phyloP scores from a whole-genome alignment of 495 filamentous ascomycete species.

The Penicillium subrubescens region DNA sequence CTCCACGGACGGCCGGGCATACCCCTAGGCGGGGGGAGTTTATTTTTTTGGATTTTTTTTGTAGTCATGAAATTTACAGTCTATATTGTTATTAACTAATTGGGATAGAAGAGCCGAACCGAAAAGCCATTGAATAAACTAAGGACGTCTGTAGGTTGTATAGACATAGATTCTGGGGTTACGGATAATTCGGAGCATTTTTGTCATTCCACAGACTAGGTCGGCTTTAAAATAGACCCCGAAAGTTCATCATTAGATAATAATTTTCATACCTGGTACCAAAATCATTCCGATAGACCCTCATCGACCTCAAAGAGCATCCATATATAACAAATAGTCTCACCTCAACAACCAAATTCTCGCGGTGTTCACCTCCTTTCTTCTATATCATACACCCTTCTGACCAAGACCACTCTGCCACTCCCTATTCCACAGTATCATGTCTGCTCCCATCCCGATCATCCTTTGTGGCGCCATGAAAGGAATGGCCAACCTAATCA shows the following conservation, averaged over 20 bases:
- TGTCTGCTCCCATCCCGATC: background rate
- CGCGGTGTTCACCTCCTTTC: background rate
- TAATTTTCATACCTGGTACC: background rate
- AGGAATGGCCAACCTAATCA: background rate
- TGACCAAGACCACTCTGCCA: background rate
- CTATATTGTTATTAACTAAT: no score
- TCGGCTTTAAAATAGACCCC: background rate
- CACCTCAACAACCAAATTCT: no score
- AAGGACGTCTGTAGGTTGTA: no score
- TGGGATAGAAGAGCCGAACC: no score
- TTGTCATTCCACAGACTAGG: background rate
- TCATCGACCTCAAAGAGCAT: background rate
- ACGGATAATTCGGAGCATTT: background rate
- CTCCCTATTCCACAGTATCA: background rate
- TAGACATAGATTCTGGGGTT: no score
- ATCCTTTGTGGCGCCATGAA: background rate
- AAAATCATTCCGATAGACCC: background rate
- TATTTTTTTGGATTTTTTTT: no score
- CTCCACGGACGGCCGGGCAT: no score
- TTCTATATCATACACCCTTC: background rate
- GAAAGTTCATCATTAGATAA: background rate
- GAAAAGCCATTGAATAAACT: no score
- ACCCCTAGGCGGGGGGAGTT: no score
- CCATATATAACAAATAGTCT: no score
- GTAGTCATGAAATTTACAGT: no score